Evolutionary conservation across 805 yeast species (phyloP), one percentile per base, ranked within the genome.

Genomic region (Schizosaccharomyces osmophilus): DNA sequence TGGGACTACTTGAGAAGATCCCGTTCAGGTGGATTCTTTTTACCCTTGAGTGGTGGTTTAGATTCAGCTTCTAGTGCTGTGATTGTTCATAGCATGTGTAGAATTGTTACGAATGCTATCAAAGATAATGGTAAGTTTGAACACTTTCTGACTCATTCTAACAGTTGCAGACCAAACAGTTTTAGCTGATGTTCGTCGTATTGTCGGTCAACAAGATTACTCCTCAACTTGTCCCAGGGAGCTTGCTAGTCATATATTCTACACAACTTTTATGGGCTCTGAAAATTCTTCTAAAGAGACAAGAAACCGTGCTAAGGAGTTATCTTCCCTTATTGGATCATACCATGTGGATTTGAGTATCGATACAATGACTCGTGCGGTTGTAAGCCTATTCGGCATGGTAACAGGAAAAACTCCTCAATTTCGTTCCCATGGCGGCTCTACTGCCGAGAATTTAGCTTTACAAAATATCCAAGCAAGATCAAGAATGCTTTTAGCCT

Each of bases 61-160:
- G 99, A 93, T 70, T 85, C 95, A 43, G 94, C 98, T 75, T 96
- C 98, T 1, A 93, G 98, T 0, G 93, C 97, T 0, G 85, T 85
- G 19, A 88, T 93, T 67, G 95, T 93, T 32, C 86, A 84, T 68
- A 85, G 94, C 24, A 93, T 93, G 98, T 90, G 97, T 70, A 75
- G 87, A 42, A 73, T 90, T 22, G 97, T 90, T 0, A 82, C 81
- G 0, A 71, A 78, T 19, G 89, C 86, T n/a, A 79, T 83, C 59
- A 68, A 69, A 11, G 74, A 77, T n/a, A 89, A 88, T 8, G 82
- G 60, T 57, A 87, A 66, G 65, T 19, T 19, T 1, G 32, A 5
- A 17, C n/a, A 4, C 41, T 11, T 3, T 13, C 5, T 17, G 15
- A 36, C n/a, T 22, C 3, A 15, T 11, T 9, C 22, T 55, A 26